These are phyloP conservation scores for Jackrogersella minutella DNA, from an alignment of 495 filamentous ascomycete genomes.

Conservation along the genomic window DNA sequence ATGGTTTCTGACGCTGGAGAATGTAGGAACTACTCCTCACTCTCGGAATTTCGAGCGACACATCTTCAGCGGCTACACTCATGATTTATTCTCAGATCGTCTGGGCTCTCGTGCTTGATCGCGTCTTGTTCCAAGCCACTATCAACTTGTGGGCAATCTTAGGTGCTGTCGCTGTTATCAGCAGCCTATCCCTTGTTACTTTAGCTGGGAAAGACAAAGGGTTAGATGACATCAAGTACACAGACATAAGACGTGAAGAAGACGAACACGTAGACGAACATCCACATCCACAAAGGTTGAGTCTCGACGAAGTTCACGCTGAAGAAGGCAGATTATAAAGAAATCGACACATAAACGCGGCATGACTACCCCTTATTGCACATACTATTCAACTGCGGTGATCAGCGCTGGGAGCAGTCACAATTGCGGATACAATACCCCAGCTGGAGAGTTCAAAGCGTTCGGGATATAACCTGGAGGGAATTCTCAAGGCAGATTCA, in stretches of 20 bases:
- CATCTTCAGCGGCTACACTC: neutral
- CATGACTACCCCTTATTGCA: too few relatives aligned
- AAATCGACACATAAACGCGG: neutral
- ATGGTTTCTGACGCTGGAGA: neutral
- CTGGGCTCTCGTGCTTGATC: neutral
- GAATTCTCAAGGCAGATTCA: neutral
- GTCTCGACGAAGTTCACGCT: neutral
- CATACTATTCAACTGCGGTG: neutral
- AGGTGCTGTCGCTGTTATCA: neutral
- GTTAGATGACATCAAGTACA: neutral
- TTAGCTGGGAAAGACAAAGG: neutral
- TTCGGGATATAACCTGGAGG: neutral
- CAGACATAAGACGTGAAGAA: neutral
- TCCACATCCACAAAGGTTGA: too few relatives aligned
- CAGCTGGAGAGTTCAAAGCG: neutral
- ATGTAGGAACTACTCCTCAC: neutral
- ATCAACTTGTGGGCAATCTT: neutral
- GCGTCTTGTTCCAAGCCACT: neutral
- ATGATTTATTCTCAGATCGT: conserved; percentile 3
- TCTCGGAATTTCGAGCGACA: neutral
- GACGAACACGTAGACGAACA: neutral
- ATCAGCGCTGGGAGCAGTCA: neutral
- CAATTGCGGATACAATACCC: neutral
- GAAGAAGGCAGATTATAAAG: neutral
- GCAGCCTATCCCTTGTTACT: neutral